Evolutionary conservation across 805 yeast species (phyloP).

Genomic region (Priceomyces melissophilus): DNA sequence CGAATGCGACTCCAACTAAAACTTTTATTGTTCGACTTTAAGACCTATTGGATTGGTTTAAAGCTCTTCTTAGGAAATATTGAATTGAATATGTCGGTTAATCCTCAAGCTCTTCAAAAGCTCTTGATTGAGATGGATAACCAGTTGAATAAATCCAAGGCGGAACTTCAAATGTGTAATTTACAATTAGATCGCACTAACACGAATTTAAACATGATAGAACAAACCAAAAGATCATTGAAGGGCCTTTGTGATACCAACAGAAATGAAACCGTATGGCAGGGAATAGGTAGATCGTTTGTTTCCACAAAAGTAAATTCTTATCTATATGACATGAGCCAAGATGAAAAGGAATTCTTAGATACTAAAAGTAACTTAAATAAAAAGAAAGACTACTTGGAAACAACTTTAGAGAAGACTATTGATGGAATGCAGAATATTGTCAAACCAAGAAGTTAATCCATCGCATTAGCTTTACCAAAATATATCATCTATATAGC

Average conservation of each 20-base stretch:
- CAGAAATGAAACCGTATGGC: conserved; percentile 62
- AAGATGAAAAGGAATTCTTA: conserved; percentile 50
- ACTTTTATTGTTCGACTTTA: too few relatives aligned
- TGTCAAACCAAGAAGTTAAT: conserved; percentile 16
- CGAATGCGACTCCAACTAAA: too few relatives aligned
- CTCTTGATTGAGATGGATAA: conserved; percentile 64
- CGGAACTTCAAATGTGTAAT: conserved; percentile 55
- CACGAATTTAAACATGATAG: conserved; percentile 51
- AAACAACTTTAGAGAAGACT: conserved; percentile 75
- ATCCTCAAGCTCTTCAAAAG: conserved; percentile 48
- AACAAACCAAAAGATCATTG: conserved; percentile 57
- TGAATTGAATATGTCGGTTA: conserved; percentile 36
- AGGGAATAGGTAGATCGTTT: conserved; percentile 80
- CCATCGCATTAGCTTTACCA: too few relatives aligned
- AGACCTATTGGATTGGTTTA: too few relatives aligned
- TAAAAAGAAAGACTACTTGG: conserved; percentile 69
- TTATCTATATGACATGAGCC: conserved; percentile 47
- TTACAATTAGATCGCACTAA: conserved; percentile 48
- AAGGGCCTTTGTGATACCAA: conserved; percentile 30
- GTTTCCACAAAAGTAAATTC: conserved; percentile 41
- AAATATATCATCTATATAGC: too few relatives aligned
- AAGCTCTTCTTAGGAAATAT: neutral
- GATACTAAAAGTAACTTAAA: conserved; percentile 60
- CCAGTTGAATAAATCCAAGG: conserved; percentile 56
- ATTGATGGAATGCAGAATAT: conserved; percentile 56